These are phyloP conservation scores for Xanthoconium separans DNA, from an alignment of 1,284 basidiomycete genomes.

Conservation along the genomic window DNA sequence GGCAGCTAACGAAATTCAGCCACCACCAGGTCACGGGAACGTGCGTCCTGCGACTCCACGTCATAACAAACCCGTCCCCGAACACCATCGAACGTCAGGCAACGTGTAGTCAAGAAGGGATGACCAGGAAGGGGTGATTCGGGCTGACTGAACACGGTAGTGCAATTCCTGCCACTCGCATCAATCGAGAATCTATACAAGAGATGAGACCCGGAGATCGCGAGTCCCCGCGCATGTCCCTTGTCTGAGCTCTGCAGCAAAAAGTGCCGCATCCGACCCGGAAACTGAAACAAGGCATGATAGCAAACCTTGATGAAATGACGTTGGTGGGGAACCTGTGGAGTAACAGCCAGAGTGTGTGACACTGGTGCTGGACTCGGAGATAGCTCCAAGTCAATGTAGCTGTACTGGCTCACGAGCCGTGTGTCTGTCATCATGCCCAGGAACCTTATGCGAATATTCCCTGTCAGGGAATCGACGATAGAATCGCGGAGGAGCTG, in stretches of 20 bases:
- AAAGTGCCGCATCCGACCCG: background rate
- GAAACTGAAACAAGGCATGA: background rate
- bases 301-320: background rate
- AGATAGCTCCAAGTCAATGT: background rate
- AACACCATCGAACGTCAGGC: background rate
- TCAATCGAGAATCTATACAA: background rate
- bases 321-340: too few species aligned
- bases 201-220: background rate
- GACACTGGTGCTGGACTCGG: too few species aligned
- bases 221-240: background rate
- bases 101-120: background rate
- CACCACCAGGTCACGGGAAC: background rate
- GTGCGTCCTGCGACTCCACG: background rate
- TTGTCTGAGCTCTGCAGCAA: background rate
- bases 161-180: background rate
- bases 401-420: background rate
- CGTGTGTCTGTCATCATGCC: background rate
- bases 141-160: background rate
- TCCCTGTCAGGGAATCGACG: background rate
- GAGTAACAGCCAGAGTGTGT: background rate
- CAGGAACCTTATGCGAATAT: background rate
- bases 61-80: background rate
- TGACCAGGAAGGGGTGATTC: background rate
- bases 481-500: background rate
- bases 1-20: background rate